A percentile compares a stretch with the other conserved stretches of the same genome.
phyloP scores from a whole-genome alignment of 257 asterid species.

The Henckelia pumila region DNA sequence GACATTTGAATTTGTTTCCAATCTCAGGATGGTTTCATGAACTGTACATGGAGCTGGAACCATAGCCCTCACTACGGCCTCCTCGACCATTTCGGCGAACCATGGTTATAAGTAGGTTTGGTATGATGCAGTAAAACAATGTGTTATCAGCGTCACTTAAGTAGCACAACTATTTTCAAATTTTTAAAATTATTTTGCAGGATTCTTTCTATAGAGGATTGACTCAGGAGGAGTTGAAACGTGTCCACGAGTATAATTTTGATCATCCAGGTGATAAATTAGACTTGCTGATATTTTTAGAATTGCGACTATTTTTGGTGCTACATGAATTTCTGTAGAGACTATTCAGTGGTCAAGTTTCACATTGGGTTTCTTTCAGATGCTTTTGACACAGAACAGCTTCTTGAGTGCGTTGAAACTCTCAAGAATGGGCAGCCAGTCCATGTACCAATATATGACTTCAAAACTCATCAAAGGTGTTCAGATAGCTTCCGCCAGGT shows the following conservation, averaged over 20 bases:
- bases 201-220: conserved; percentile 96
- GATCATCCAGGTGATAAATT: conserved; percentile 84
- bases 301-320: conserved; percentile 16
- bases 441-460: conserved; percentile 91
- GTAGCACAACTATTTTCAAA: not conserved
- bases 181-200: conserved; percentile 33
- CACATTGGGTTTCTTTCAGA: conserved; percentile 43
- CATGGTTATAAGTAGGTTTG: no score
- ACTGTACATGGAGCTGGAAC: no score
- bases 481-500: conserved; percentile 93
- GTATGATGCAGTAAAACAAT: no score
- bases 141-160: not conserved
- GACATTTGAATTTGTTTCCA: no score
- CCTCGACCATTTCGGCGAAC: no score
- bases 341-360: conserved; percentile 11
- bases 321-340: not conserved
- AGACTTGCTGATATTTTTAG: conserved; percentile 1
- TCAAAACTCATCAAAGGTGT: conserved; percentile 88
- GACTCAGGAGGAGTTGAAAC: conserved; percentile 72
- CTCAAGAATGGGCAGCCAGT: conserved; percentile 72
- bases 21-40: no score
- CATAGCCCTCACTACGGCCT: no score
- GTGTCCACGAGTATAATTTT: conserved; percentile 87
- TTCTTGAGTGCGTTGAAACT: conserved; percentile 75
- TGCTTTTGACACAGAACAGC: conserved; percentile 98